These are phyloP conservation scores for Stagonosporopsis chrysanthemi DNA, from an alignment of 2,329 filamentous ascomycete species.

Conservation along the genomic window DNA sequence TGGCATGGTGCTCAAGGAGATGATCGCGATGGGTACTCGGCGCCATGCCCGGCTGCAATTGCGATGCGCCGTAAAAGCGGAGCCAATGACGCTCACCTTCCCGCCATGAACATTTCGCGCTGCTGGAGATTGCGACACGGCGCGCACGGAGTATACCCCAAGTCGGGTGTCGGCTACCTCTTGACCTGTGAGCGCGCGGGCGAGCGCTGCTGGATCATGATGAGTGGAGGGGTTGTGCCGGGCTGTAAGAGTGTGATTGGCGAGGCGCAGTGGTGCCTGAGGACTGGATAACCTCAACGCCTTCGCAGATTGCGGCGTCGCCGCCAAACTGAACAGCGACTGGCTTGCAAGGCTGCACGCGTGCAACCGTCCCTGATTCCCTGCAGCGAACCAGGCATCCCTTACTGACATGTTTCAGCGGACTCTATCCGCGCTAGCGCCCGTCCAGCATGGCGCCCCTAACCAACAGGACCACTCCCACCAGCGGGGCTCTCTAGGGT, in stretches of 20 bases:
- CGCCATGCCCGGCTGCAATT: constrained; percentile 20
- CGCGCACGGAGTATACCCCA: constrained; percentile 15
- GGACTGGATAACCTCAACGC: constrained; percentile 20
- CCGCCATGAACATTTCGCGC: constrained; percentile 5
- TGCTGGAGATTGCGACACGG: constrained; percentile 19
- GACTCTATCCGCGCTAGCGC: constrained; percentile 35
- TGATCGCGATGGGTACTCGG: constrained; percentile 10
- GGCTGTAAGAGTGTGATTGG: constrained; percentile 11
- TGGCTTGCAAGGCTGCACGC: constrained; percentile 30
- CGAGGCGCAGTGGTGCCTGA: constrained; percentile 20
- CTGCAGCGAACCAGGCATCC: constrained; percentile 21
- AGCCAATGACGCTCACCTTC: constrained; percentile 13
- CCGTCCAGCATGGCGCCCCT: constrained; percentile 20
- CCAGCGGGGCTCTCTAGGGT: constrained; percentile 36
- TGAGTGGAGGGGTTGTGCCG: constrained; percentile 3
- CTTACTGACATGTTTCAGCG: constrained; percentile 46
- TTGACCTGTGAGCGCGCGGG: constrained; percentile 9
- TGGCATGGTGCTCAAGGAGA: constrained; percentile 13
- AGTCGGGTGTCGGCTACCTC: constrained; percentile 12
- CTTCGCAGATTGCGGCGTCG: constrained; percentile 24
- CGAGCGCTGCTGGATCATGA: background rate
- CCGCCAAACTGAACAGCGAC: constrained; percentile 20
- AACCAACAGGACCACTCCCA: constrained; percentile 33
- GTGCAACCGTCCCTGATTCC: constrained; percentile 25
- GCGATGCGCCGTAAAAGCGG: constrained; percentile 19